Percentiles rank a stretch among this genome's conserved stretches.
Conservation (phyloP, 352 stramenopile species). For the Phytophthora fragariaefolia region DNA sequence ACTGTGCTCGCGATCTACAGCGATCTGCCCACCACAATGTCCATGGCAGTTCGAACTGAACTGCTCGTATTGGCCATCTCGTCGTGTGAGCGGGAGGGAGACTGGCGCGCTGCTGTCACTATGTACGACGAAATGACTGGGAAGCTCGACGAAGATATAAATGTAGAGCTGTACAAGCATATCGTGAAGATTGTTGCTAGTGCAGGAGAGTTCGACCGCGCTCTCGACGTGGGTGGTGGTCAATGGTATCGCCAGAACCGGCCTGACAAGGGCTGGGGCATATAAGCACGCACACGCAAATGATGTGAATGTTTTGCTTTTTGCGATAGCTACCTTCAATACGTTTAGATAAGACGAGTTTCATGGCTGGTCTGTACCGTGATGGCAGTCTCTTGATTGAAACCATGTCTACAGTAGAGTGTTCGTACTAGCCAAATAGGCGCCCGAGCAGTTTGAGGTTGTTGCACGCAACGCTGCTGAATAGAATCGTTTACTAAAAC, state of each 20-base stretch:
- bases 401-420: not conserved
- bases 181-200: constrained; percentile 86
- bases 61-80: constrained; percentile 55
- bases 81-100: constrained; percentile 66
- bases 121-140: constrained; percentile 79
- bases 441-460: constrained; percentile 12
- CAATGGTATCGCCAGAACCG: constrained; percentile 88
- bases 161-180: constrained; percentile 80
- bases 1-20: constrained; percentile 68
- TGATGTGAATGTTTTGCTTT: constrained; percentile 7
- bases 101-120: constrained; percentile 80
- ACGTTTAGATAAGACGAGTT: constrained; percentile 1
- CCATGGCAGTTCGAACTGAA: constrained; percentile 61
- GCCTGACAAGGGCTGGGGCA: constrained; percentile 70
- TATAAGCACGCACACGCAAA: constrained; percentile 21
- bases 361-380: constrained; percentile 1
- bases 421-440: too few relatives aligned
- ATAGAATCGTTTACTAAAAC: constrained; percentile 25
- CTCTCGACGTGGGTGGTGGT: constrained; percentile 85
- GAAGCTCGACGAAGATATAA: constrained; percentile 58
- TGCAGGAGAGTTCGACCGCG: constrained; percentile 82
- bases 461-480: constrained; percentile 4
- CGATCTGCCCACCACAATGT: constrained; percentile 46
- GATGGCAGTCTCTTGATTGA: constrained; percentile 3
- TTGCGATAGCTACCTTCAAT: not conserved